These are phyloP conservation scores for Metschnikowia proteae DNA, from an alignment of 805 yeast genomes.

Conservation along the genomic window DNA sequence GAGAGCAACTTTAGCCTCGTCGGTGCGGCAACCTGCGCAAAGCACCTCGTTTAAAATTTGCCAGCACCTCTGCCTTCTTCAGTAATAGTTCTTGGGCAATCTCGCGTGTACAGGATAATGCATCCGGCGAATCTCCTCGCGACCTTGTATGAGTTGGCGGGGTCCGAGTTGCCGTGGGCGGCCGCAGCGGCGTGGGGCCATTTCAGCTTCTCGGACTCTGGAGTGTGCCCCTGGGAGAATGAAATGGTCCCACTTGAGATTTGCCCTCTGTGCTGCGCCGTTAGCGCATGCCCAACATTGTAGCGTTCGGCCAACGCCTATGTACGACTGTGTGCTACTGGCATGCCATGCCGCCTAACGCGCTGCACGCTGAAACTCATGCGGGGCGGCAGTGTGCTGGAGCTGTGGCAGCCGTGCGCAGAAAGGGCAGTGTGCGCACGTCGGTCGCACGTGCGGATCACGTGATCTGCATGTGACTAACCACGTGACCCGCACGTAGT, in stretches of 20 bases:
- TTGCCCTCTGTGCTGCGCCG: neutral
- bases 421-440: too few species aligned
- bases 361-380: neutral
- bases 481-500: too few species aligned
- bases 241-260: neutral
- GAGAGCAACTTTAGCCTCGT: neutral
- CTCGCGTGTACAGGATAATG: conserved; percentile 3
- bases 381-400: neutral
- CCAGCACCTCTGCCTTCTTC: neutral
- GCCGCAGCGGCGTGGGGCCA: neutral
- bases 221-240: neutral
- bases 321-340: neutral
- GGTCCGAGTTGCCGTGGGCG: neutral
- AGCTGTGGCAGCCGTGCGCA: neutral
- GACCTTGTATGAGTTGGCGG: neutral
- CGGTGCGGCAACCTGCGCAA: neutral
- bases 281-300: neutral
- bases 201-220: too few species aligned
- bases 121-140: neutral
- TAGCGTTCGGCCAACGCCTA: conserved; percentile 1
- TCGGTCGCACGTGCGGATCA: too few species aligned
- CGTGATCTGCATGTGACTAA: too few species aligned
- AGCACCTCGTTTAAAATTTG: neutral
- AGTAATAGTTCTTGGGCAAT: conserved; percentile 2
- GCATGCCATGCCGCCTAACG: neutral